Base-by-base conservation (phyloP, 768 basidiomycete genomes). In the Tylopilus rubrobrunneus region DNA sequence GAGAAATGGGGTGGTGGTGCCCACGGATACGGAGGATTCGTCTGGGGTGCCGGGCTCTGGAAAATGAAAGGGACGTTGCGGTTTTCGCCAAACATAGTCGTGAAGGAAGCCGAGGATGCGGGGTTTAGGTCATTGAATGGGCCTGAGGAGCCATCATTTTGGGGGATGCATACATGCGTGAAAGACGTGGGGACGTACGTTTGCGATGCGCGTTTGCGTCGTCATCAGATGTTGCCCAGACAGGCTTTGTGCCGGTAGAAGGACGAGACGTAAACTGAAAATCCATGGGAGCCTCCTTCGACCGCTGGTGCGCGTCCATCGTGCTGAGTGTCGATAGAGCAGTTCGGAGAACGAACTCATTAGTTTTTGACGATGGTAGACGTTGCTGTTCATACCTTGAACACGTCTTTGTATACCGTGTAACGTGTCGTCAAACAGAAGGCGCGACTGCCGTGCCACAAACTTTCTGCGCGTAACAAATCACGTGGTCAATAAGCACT, bases 251-350 rank as follows among this genome's bases (percentile, higher is more conserved):
- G 36, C 70, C 66, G 51, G 66, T 75, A 56, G 67, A 79, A 15
- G 81, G 78, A 25, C 89, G 78, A 59, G 84, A 82, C 9, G 89
- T 92, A 74, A 85, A 92, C 67, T 92, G 83, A 70, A 84, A 93
- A 70, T 93, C 90, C 91, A 93, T 93, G 5, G 91, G 91, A 4
- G 86, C 87, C 65, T 92, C 91, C 46, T 75, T 88, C 12, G 86
- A 87, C 61, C 86, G 79, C 51, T 52, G 56, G 23, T 56, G 68
- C 57, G 52, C 40, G 56, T 63, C 59, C 69, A 70, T 70, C 21
- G 37, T 48, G 52, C 45, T 47, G 43, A 53, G 21, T 33, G 51
- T 33, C 27, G 31, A 55, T 36, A 37, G 19, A 43, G 19, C 17
- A 14, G 25, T 27, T 51, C 55, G n/a, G 45, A 52, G 42, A 8